Base-by-base conservation (phyloP, 805 yeast species). In the Suhomyces prunicola region DNA sequence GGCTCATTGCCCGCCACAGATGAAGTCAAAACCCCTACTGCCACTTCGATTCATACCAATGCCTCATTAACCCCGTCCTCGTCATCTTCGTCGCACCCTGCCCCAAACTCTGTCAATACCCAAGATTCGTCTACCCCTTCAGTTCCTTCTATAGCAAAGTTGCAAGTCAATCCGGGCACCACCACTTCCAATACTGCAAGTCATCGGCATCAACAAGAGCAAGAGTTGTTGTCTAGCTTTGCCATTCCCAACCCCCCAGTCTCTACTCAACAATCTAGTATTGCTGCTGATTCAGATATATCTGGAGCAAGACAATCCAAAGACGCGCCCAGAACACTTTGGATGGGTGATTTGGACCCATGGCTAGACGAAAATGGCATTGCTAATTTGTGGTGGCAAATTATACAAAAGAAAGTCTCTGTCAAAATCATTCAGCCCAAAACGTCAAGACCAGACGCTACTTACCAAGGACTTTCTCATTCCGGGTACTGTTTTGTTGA, bases 341-440 rank as follows among this genome's bases (percentile, higher is more conserved):
- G 96, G 96, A 88, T 88, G 96, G 96, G 96, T 9, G 94, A 88
- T 67, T 72, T 88, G 58, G 93, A 88, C 63, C 90, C 93, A 1
- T 82, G 87, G 82, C 81, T 87, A 62, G 90, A 86, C 63, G 94
- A 87, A 64, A 74, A 71, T 3, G 82, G 83, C 4, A 72, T 75
- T 47, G 67, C 65, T 26, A 74, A 77, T 48, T 72, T 82, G 46
- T 74, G 89, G 67, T 87, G 91, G 90, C 74, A 74, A 29, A 70
- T 79, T 24, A 60, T 84, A 48, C 77, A 80, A 51, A 82, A 80
- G 58, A 65, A 73, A 29, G 93, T 88, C 26, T 68, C 74, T 27
- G 91, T 86, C 27, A 88, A 87, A 67, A 73, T 88, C 39, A 88
- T 88, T 54, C 82, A 82, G 55, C 82, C 71, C 23, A 75, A 68